Percentiles rank a stretch among this genome's conserved stretches.
phyloP scores from a whole-genome alignment of 108 stramenopile species.

The Schizochytrium sp. region DNA sequence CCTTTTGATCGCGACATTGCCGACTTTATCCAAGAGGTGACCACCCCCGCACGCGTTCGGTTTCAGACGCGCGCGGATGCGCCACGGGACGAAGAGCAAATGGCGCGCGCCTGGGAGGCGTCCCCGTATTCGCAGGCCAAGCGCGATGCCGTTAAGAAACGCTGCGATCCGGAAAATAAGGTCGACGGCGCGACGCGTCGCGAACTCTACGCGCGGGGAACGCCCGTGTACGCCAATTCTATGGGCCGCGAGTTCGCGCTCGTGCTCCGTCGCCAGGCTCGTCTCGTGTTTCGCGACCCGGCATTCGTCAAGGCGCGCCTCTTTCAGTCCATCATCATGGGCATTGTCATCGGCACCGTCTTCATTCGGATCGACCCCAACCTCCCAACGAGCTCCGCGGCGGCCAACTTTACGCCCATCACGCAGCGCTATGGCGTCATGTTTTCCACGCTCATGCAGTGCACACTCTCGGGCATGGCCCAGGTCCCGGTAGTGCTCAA shows the following conservation, averaged over 20 bases:
- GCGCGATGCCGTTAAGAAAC: not conserved
- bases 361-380: not conserved
- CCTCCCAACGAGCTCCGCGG: not conserved
- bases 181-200: not conserved
- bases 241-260: not conserved
- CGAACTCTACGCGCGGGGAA: constrained; percentile 11
- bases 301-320: not conserved
- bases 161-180: not conserved
- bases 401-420: not conserved
- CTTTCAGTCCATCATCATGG: not conserved
- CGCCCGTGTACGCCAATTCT: constrained; percentile 29
- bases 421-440: not conserved
- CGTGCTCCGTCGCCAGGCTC: not conserved
- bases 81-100: not conserved
- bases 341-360: not conserved
- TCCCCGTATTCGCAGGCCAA: not conserved
- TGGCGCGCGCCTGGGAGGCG: not conserved
- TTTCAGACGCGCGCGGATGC: not conserved
- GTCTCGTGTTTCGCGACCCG: constrained; percentile 8
- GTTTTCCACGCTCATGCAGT: not conserved
- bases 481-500: not conserved
- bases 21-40: constrained; percentile 53
- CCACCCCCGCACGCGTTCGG: not conserved
- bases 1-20: constrained; percentile 68
- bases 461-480: not conserved